phyloP scores from a whole-genome alignment of 2,329 filamentous ascomycete species.

The Neurospora sp. region DNA sequence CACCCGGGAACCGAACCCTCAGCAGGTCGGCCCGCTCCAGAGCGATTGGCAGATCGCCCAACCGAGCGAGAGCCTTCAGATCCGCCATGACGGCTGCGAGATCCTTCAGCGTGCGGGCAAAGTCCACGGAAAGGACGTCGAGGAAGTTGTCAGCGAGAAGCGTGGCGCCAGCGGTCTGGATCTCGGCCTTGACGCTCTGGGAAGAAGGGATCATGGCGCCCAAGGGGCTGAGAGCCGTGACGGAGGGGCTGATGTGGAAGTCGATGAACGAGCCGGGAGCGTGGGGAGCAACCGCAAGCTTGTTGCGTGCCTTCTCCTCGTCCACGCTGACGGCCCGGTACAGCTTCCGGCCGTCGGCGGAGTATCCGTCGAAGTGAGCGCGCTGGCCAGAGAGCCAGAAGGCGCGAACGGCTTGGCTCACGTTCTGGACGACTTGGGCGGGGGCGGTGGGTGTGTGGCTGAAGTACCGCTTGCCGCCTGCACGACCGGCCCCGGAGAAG shows the following conservation, averaged over 20 bases:
- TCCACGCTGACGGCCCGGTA: slow-evolving; percentile 69
- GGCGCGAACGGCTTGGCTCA: slow-evolving; percentile 84
- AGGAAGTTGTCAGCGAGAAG: slow-evolving; percentile 78
- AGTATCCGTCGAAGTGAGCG: slow-evolving; percentile 73
- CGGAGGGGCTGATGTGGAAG: slow-evolving; percentile 78
- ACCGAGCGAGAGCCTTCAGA: slow-evolving; percentile 60
- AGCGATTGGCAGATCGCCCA: slow-evolving; percentile 78
- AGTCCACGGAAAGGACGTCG: slow-evolving; percentile 77
- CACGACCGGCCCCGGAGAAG: slow-evolving; percentile 55
- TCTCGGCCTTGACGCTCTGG: slow-evolving; percentile 24
- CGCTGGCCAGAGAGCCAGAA: slow-evolving; percentile 90
- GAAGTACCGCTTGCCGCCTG: slow-evolving; percentile 74
- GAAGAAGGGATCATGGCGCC: slow-evolving; percentile 42
- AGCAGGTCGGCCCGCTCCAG: slow-evolving; percentile 59
- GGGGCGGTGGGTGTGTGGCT: slow-evolving; percentile 78
- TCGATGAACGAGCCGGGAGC: slow-evolving; percentile 74
- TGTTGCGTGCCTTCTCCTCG: slow-evolving; percentile 63
- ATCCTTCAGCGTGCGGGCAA: slow-evolving; percentile 77
- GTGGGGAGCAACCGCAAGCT: slow-evolving; percentile 46
- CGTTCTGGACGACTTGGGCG: slow-evolving; percentile 87
- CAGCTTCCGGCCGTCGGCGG: slow-evolving; percentile 62
- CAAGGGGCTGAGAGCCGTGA: slow-evolving; percentile 76
- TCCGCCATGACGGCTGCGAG: slow-evolving; percentile 72
- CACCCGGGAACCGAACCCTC: slow-evolving; percentile 82
- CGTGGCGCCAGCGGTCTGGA: slow-evolving; percentile 36